Conservation (phyloP, 2,329 filamentous ascomycete genomes). For the Niveomyces coronatus region DNA sequence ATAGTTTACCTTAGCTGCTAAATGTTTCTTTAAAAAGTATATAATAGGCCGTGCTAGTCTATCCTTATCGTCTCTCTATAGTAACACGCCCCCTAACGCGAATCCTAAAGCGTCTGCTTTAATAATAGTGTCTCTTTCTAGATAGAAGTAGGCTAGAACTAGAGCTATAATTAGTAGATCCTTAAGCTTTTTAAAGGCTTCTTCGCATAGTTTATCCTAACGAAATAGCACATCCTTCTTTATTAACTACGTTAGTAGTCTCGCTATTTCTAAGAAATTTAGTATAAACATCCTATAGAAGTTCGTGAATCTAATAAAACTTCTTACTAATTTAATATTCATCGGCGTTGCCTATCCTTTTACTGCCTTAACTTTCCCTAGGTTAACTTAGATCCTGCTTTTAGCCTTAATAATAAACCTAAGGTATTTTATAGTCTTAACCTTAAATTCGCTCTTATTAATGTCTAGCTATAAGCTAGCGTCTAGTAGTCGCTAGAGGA, state of each 20-base stretch:
- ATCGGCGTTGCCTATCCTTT: slow-evolving; percentile 1
- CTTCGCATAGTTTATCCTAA: neutral
- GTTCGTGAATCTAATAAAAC: too few species aligned
- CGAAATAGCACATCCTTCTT: slow-evolving; percentile 2
- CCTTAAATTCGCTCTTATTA: neutral
- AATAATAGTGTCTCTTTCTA: neutral
- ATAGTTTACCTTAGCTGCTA: slow-evolving; percentile 8
- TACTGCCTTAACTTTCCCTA: slow-evolving; percentile 1
- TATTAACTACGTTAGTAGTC: slow-evolving; percentile 2
- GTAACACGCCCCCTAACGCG: neutral
- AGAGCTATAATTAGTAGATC: neutral
- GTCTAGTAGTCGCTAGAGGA: neutral
- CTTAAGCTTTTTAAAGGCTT: neutral
- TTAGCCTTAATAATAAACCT: slow-evolving; percentile 8
- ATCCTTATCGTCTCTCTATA: slow-evolving; percentile 5
- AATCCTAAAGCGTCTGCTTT: slow-evolving; percentile 1
- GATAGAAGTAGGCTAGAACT: neutral
- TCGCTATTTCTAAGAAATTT: slow-evolving; percentile 6
- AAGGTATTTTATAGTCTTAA: slow-evolving; percentile 6
- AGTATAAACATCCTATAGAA: slow-evolving; percentile 12
- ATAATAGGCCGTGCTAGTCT: slow-evolving; percentile 6
- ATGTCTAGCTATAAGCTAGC: neutral
- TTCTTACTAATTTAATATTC: slow-evolving; percentile 4
- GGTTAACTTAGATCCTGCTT: neutral
- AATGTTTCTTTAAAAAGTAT: slow-evolving; percentile 2